Evolutionary conservation across 441 rosid genomes (phyloP).

Genomic region (Syzygium syzygioides): DNA sequence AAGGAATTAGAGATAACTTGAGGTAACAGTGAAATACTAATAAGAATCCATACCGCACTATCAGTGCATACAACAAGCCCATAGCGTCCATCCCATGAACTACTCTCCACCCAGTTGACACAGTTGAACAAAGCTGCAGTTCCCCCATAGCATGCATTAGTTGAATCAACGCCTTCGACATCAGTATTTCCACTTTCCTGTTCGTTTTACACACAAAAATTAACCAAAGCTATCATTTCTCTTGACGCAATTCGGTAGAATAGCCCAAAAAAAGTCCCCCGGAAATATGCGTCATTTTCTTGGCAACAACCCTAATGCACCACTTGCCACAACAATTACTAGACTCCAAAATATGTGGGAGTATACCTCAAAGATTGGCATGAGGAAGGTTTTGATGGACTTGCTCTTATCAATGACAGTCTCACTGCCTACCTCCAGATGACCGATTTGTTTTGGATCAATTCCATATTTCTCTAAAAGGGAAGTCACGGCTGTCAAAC

Average conservation of each 20-base stretch:
- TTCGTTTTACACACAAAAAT: slow-evolving; percentile 14
- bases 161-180: slow-evolving; percentile 96
- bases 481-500: slow-evolving; percentile 78
- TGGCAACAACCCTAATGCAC: not conserved
- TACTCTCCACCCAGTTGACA: slow-evolving; percentile 98
- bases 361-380: slow-evolving; percentile 96
- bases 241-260: not conserved
- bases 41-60: slow-evolving; percentile 64
- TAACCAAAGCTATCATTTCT: not conserved
- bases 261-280: not conserved
- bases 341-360: not conserved
- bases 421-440: slow-evolving; percentile 96
- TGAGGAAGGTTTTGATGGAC: slow-evolving; percentile 96
- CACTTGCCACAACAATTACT: not conserved
- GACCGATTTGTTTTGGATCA: slow-evolving; percentile 91
- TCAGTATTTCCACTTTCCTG: slow-evolving; percentile 92
- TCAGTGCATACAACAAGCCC: slow-evolving; percentile 93
- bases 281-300: not conserved
- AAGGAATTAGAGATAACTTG: not conserved
- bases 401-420: slow-evolving; percentile 98
- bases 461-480: slow-evolving; percentile 82
- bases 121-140: slow-evolving; percentile 94
- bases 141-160: slow-evolving; percentile 97
- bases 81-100: slow-evolving; percentile 96
- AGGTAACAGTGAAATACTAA: not conserved